Conservation (phyloP, 257 asterid species). For the Salvia miltiorrhiza region DNA sequence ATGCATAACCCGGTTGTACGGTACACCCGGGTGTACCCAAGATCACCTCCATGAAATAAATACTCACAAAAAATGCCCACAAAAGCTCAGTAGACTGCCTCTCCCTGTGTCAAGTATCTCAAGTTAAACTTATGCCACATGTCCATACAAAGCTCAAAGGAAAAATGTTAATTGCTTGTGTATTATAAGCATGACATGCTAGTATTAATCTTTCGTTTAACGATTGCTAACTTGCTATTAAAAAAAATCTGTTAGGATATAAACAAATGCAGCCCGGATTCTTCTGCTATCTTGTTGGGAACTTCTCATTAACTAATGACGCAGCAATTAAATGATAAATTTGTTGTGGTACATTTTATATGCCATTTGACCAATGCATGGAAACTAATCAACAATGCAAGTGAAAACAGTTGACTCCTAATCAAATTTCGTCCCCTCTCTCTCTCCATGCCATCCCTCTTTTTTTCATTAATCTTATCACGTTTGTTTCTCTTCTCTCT, state of each 20-base stretch:
- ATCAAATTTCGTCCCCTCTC: constrained; percentile 15
- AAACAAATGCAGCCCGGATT: neutral
- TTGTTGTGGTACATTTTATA: too few relatives aligned
- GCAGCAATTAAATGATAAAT: neutral
- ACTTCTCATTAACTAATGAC: neutral
- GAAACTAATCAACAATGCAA: neutral
- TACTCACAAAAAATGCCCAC: too few relatives aligned
- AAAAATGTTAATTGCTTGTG: too few relatives aligned
- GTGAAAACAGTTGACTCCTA: neutral
- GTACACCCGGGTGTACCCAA: too few relatives aligned
- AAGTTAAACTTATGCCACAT: too few relatives aligned
- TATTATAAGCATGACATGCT: too few relatives aligned
- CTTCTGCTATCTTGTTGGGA: neutral
- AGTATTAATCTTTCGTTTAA: too few relatives aligned
- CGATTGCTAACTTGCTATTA: neutral
- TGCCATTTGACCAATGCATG: neutral
- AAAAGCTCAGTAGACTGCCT: too few relatives aligned
- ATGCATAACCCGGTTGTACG: too few relatives aligned
- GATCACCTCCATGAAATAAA: too few relatives aligned
- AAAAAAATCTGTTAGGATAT: neutral
- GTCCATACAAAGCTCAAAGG: too few relatives aligned
- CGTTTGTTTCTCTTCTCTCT: neutral
- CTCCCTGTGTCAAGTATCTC: too few relatives aligned
- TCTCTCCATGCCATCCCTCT: neutral
- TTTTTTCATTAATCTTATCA: neutral